phyloP scores from a whole-genome alignment of 2,329 filamentous ascomycete species.

The Meredithiella fracta region DNA sequence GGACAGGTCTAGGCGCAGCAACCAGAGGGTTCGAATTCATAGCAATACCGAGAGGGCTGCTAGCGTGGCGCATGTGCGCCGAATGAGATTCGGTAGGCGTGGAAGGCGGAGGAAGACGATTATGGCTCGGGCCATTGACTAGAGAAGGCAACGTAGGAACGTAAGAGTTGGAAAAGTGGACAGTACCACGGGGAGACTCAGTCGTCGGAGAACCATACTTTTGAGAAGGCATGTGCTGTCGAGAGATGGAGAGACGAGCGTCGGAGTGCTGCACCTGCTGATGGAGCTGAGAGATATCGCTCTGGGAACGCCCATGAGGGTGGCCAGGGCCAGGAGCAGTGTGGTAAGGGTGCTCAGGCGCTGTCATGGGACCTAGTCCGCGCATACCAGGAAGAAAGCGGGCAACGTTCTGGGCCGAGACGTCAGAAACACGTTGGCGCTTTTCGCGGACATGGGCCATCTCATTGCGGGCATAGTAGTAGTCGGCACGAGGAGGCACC shows the following conservation, averaged over 20 bases:
- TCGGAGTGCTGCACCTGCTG: slow-evolving; percentile 11
- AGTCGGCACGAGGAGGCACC: slow-evolving; percentile 10
- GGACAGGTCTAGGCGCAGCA: slow-evolving; percentile 11
- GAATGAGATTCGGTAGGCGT: slow-evolving; percentile 7
- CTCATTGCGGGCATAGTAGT: slow-evolving; percentile 10
- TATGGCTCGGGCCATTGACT: neutral
- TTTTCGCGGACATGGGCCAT: slow-evolving; percentile 10
- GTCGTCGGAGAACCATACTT: slow-evolving; percentile 1
- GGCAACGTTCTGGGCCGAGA: slow-evolving; percentile 10
- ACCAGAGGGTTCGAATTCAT: slow-evolving; percentile 6
- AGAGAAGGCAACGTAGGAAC: slow-evolving; percentile 4
- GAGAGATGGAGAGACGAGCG: slow-evolving; percentile 6
- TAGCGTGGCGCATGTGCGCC: slow-evolving; percentile 6
- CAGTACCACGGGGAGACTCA: slow-evolving; percentile 3
- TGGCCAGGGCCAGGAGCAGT: neutral
- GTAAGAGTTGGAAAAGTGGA: slow-evolving; percentile 2
- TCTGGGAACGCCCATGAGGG: slow-evolving; percentile 13
- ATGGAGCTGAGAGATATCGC: slow-evolving; percentile 13
- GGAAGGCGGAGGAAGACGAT: slow-evolving; percentile 1
- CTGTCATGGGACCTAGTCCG: slow-evolving; percentile 1
- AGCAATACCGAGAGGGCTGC: slow-evolving; percentile 5
- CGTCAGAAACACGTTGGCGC: slow-evolving; percentile 10
- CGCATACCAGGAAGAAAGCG: slow-evolving; percentile 11
- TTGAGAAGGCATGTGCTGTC: slow-evolving; percentile 6
- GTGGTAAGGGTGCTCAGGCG: slow-evolving; percentile 4